A percentile compares a stretch with the other conserved stretches of the same genome.
These are phyloP conservation scores for Fagus sylvatica DNA, from an alignment of 306 rosid species.

Conservation along the genomic window DNA sequence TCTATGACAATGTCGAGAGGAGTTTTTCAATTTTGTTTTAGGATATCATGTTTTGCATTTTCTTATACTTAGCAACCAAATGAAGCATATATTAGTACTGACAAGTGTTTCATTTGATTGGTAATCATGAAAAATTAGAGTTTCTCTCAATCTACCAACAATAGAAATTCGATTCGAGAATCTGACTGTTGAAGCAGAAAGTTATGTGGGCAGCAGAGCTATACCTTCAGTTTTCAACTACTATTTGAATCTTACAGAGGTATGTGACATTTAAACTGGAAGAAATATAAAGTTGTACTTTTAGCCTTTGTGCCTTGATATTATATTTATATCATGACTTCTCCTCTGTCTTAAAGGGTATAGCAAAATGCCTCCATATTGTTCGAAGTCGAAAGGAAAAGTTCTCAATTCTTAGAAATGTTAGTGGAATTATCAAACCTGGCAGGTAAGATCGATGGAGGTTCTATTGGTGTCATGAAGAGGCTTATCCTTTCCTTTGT, in stretches of 20 bases:
- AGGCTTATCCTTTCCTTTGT: neutral
- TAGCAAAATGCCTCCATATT: conserved; percentile 20
- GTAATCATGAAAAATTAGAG: neutral
- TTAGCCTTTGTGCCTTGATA: neutral
- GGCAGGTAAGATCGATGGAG: conserved; percentile 28
- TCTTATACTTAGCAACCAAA: too few species aligned
- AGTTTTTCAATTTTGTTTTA: neutral
- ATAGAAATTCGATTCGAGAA: conserved; percentile 33
- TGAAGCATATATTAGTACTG: neutral
- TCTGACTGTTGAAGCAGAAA: conserved; percentile 14
- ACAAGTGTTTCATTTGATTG: neutral
- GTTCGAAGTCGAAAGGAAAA: conserved; percentile 17
- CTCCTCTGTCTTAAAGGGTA: neutral
- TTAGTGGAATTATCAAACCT: conserved; percentile 37
- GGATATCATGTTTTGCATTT: too few species aligned
- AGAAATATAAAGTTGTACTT: too few species aligned
- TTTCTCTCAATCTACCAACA: conserved; percentile 26
- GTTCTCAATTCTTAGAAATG: conserved; percentile 14
- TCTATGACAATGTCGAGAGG: too few species aligned
- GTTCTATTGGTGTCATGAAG: neutral
- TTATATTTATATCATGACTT: neutral
- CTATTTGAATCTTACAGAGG: conserved; percentile 21
- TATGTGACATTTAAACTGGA: neutral
- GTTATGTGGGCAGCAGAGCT: conserved; percentile 31
- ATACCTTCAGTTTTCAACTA: conserved; percentile 23